Conservation (phyloP, 2,329 filamentous ascomycete genomes). For the Fusarium palustre region DNA sequence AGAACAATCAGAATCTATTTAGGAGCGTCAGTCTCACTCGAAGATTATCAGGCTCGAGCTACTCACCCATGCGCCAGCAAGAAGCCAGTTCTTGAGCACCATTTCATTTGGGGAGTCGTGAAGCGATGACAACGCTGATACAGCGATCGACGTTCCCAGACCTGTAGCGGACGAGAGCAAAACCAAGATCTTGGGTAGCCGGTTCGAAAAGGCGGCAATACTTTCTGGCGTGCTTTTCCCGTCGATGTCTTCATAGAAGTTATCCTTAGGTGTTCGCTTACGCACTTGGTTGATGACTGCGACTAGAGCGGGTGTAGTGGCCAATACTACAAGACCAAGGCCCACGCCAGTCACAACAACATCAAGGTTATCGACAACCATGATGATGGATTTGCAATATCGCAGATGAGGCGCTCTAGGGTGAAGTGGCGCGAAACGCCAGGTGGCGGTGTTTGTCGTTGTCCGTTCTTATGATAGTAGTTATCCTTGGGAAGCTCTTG, state of each 20-base stretch:
- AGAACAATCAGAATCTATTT: constrained; percentile 62
- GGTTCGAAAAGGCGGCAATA: constrained; percentile 70
- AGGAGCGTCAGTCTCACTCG: constrained; percentile 3
- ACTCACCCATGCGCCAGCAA: constrained; percentile 72
- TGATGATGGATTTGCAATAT: constrained; percentile 12
- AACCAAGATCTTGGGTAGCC: constrained; percentile 66
- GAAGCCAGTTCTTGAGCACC: constrained; percentile 69
- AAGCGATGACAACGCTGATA: constrained; percentile 65
- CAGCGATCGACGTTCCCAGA: constrained; percentile 65
- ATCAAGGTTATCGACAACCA: constrained; percentile 32
- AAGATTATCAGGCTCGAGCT: not conserved
- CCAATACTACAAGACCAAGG: constrained; percentile 52
- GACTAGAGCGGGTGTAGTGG: constrained; percentile 54
- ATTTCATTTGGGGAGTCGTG: constrained; percentile 52
- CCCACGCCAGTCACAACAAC: constrained; percentile 50
- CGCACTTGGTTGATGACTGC: constrained; percentile 52
- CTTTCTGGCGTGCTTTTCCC: constrained; percentile 75
- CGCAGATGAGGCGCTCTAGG: not conserved
- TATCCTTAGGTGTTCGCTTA: constrained; percentile 54
- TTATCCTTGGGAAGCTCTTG: not conserved
- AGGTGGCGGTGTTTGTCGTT: not conserved
- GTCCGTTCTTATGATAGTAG: not conserved
- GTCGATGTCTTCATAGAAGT: constrained; percentile 75
- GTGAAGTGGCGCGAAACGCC: constrained; percentile 24
- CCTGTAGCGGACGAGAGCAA: constrained; percentile 66